Percentiles rank a stretch among this genome's conserved stretches.
Evolutionary conservation across 75 land plant species (phyloP).

Genomic region (Picea sitchensis): DNA sequence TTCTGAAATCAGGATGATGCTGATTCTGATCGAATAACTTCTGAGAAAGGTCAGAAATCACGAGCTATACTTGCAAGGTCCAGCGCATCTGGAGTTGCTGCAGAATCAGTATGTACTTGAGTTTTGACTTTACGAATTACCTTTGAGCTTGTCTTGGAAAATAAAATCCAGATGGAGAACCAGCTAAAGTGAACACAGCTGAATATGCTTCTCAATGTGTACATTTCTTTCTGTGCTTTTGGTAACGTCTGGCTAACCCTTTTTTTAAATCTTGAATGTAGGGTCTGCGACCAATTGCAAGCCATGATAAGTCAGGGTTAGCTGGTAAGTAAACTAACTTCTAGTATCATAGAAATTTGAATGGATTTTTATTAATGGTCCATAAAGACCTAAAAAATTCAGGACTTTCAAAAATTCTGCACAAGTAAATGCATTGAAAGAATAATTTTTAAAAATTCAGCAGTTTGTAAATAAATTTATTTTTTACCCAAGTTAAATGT

Average conservation of each 20-base stretch:
- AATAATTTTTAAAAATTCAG: too few species aligned
- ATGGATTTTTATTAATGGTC: neutral
- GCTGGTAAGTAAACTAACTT: slow-evolving; percentile 32
- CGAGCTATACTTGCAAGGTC: slow-evolving; percentile 75
- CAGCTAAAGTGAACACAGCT: neutral
- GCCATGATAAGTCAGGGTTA: slow-evolving; percentile 30
- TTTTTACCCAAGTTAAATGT: too few species aligned
- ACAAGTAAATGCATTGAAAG: too few species aligned
- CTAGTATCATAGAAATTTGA: neutral
- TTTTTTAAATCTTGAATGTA: slow-evolving; percentile 2
- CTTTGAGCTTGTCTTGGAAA: neutral
- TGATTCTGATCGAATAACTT: slow-evolving; percentile 35
- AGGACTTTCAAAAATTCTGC: too few species aligned
- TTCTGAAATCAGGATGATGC: slow-evolving; percentile 38
- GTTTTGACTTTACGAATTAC: neutral
- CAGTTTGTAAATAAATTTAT: too few species aligned
- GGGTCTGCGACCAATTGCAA: slow-evolving; percentile 25
- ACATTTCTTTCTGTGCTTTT: neutral
- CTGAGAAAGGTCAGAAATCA: slow-evolving; percentile 55
- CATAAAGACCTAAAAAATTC: neutral
- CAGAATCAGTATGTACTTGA: slow-evolving; percentile 40
- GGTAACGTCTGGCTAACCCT: neutral
- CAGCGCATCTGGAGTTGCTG: slow-evolving; percentile 50
- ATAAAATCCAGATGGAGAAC: neutral
- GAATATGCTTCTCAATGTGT: neutral